phyloP scores from a whole-genome alignment of 352 stramenopile genomes.

The Globisporangium cederbergense region DNA sequence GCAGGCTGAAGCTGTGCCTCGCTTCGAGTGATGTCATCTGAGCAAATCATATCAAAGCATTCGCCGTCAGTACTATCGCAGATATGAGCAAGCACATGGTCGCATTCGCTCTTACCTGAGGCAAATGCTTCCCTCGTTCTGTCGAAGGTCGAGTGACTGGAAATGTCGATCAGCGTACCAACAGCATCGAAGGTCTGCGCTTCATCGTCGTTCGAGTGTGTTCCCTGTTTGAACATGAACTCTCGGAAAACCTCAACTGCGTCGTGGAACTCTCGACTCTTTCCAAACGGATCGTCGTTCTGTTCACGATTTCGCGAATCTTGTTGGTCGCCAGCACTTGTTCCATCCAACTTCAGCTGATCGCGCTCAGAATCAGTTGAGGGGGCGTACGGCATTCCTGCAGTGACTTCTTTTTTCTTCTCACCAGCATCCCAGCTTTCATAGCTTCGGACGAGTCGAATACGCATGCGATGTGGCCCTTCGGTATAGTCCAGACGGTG shows the following conservation, averaged over 20 bases:
- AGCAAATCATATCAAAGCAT: not conserved
- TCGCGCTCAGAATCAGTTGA: not conserved
- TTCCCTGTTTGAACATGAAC: slow-evolving; percentile 20
- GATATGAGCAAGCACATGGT: not conserved
- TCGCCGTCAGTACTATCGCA: not conserved
- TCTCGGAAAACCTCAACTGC: slow-evolving; percentile 48
- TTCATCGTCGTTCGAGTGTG: not conserved
- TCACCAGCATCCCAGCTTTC: slow-evolving; percentile 10
- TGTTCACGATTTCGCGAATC: not conserved
- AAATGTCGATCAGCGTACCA: not conserved
- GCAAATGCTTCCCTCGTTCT: slow-evolving; percentile 17
- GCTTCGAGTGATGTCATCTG: not conserved
- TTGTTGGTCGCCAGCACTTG: not conserved
- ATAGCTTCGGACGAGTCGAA: slow-evolving; percentile 45
- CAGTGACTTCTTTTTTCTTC: not conserved
- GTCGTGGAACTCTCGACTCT: slow-evolving; percentile 51
- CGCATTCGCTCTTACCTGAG: not conserved
- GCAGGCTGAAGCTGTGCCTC: not conserved
- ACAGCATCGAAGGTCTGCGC: not conserved
- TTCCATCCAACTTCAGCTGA: not conserved
- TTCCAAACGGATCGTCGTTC: slow-evolving; percentile 21
- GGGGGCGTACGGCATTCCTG: not conserved
- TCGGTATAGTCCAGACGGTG: slow-evolving; percentile 50
- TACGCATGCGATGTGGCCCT: slow-evolving; percentile 44
- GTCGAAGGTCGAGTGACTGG: slow-evolving; percentile 8